These are phyloP conservation scores for Colletotrichum sp. DNA, from an alignment of 2,329 filamentous ascomycete genomes.

Conservation along the genomic window DNA sequence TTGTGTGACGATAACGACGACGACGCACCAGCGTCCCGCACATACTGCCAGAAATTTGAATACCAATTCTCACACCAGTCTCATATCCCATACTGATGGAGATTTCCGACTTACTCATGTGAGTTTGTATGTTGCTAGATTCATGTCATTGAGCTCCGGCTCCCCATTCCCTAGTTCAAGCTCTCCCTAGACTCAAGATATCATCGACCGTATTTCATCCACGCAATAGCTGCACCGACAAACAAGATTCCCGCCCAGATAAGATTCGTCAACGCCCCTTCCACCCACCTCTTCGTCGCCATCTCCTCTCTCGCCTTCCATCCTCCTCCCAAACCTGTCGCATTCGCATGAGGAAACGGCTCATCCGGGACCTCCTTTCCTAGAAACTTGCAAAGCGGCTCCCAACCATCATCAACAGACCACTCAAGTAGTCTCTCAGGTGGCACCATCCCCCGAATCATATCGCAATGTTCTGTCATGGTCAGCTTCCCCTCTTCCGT, in stretches of 20 bases:
- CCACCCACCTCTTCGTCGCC: slow-evolving; percentile 17
- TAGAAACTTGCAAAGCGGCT: slow-evolving; percentile 44
- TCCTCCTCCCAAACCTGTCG: background rate
- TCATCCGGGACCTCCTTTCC: slow-evolving; percentile 35
- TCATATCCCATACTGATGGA: too few species aligned
- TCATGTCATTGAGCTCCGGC: too few species aligned
- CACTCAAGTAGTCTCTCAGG: slow-evolving; percentile 36
- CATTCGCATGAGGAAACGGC: slow-evolving; percentile 40
- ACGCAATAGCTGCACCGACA: background rate
- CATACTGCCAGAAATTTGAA: too few species aligned
- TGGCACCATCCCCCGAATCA: slow-evolving; percentile 36
- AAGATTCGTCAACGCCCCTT: slow-evolving; percentile 13
- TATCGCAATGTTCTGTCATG: slow-evolving; percentile 31
- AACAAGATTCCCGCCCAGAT: background rate
- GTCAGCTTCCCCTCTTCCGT: too few species aligned
- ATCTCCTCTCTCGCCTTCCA: slow-evolving; percentile 18
- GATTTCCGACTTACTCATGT: too few species aligned
- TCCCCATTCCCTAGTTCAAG: too few species aligned
- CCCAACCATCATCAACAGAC: slow-evolving; percentile 43
- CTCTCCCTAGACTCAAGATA: too few species aligned
- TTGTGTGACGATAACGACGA: too few species aligned
- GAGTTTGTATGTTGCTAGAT: too few species aligned
- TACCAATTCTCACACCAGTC: too few species aligned
- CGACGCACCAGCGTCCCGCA: too few species aligned
- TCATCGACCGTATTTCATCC: background rate